Base-by-base conservation (phyloP, 164 flowering plant species). In the Vitis riparia region DNA sequence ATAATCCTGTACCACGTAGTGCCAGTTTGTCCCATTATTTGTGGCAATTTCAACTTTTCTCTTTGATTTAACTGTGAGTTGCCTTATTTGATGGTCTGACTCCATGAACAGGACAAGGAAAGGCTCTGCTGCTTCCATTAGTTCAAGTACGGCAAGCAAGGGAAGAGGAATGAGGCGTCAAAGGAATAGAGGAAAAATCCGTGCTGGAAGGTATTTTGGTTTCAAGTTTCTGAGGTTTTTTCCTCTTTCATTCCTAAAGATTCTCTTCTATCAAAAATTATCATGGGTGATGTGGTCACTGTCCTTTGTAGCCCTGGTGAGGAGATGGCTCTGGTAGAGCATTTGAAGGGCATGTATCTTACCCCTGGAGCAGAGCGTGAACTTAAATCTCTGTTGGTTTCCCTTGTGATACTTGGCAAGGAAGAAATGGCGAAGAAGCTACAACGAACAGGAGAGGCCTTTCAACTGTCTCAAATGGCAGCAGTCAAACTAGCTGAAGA, bases 321-420 rank as follows among this genome's bases (percentile, higher is more conserved):
- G 80, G 98, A 93, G 81, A 70, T 88, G 80, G 97, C 98, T 74
- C 75, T 96, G 66, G 95, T 87, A 50, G 98, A 96, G 59, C 98
- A 96, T 77, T 73, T 96, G 77, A 92, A 86, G 76, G 90, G 95
- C 72, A 93, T 96, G 98, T 70, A 89, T 68, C 75, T 91, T 29
- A 80, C 93, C 9, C 71, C 68, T 55, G 97, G 88, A 67, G 85
- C 91, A 32, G 86, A 78, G 75, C 71, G 59, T 44, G 99, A 96
- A 84, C 89, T 96, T 29, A 87, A 82, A 77, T 85, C 97, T 17
- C 74, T 96, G 56, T 65, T 93, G 68, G 71, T 67, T 73, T 73
- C 80, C 60, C 95, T 96, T 70, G 70, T 92, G 71, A 89, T 84
- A 87, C 86, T 93, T 70, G 92, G 88, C 7, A 81, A 87, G 72